Conservation (phyloP, 2,329 filamentous ascomycete species). For the Talaromyces sp. region DNA sequence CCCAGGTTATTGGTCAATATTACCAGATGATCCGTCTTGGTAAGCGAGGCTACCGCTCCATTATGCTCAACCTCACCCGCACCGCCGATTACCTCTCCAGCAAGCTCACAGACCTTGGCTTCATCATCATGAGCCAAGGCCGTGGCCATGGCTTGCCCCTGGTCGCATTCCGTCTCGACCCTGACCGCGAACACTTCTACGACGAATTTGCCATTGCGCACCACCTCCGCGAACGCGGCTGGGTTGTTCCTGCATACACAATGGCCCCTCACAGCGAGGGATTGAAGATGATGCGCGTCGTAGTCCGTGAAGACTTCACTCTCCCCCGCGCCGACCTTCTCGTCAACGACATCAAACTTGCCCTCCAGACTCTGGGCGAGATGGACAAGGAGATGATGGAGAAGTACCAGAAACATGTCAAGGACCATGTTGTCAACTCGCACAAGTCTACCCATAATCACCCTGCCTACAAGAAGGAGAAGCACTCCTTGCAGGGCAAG, state of each 20-base stretch:
- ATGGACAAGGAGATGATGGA: constrained; percentile 71
- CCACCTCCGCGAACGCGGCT: constrained; percentile 78
- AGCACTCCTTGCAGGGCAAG: constrained; percentile 85
- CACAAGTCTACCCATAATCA: constrained; percentile 53
- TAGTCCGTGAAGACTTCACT: constrained; percentile 89
- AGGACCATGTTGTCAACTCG: constrained; percentile 53
- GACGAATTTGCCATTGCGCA: constrained; percentile 80
- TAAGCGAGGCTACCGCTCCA: constrained; percentile 84
- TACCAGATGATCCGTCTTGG: constrained; percentile 95
- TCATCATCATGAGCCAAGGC: constrained; percentile 82
- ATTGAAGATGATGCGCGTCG: constrained; percentile 87
- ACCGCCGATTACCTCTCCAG: constrained; percentile 82
- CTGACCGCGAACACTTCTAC: constrained; percentile 55
- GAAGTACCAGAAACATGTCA: constrained; percentile 62
- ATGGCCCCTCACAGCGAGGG: constrained; percentile 85
- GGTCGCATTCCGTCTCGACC: constrained; percentile 77
- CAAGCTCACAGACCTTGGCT: constrained; percentile 69
- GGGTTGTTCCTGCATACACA: constrained; percentile 94
- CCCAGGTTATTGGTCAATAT: constrained; percentile 93
- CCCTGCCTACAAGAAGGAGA: constrained; percentile 63
- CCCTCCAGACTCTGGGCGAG: constrained; percentile 64
- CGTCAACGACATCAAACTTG: constrained; percentile 73
- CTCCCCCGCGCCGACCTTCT: constrained; percentile 76
- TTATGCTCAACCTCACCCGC: constrained; percentile 90
- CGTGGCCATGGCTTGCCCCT: constrained; percentile 77